Evolutionary conservation across 495 filamentous ascomycete genomes (phyloP).

Genomic region (Lophium mytilinum): DNA sequence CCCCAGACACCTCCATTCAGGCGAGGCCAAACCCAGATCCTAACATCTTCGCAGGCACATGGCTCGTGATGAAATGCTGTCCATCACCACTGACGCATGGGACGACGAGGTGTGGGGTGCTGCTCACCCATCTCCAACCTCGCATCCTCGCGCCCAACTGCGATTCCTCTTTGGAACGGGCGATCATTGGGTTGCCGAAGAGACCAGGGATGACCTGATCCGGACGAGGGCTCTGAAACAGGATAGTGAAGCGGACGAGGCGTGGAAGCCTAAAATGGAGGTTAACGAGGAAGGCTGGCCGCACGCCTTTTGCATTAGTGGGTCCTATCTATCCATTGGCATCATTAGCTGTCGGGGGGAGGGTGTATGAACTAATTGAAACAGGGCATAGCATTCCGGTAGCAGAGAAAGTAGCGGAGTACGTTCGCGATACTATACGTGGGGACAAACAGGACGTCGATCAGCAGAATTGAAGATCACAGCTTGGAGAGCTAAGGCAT

Average conservation of each 20-base stretch:
- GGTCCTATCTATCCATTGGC: conserved; percentile 31
- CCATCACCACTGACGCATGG: conserved; percentile 73
- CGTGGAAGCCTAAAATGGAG: conserved; percentile 55
- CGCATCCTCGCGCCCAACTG: conserved; percentile 42
- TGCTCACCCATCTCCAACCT: conserved; percentile 14
- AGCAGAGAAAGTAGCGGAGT: conserved; percentile 52
- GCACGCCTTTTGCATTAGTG: conserved; percentile 76
- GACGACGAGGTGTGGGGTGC: conserved; percentile 71
- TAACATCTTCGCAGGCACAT: conserved; percentile 42
- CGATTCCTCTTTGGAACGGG: conserved; percentile 70
- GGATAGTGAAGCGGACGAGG: conserved; percentile 12
- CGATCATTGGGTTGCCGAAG: conserved; percentile 78
- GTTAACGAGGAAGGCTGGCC: conserved; percentile 66
- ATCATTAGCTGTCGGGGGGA: neutral
- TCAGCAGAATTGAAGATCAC: too few species aligned
- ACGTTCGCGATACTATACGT: conserved; percentile 48
- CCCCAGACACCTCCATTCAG: neutral
- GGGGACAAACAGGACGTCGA: neutral
- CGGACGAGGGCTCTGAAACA: conserved; percentile 35
- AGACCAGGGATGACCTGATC: conserved; percentile 68
- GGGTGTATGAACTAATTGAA: neutral
- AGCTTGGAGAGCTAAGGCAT: too few species aligned
- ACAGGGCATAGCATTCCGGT: conserved; percentile 20
- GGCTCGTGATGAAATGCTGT: conserved; percentile 66
- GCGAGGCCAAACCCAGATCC: neutral